Evolutionary conservation across 352 stramenopile genomes (phyloP).

Genomic region (Pythium volutum): DNA sequence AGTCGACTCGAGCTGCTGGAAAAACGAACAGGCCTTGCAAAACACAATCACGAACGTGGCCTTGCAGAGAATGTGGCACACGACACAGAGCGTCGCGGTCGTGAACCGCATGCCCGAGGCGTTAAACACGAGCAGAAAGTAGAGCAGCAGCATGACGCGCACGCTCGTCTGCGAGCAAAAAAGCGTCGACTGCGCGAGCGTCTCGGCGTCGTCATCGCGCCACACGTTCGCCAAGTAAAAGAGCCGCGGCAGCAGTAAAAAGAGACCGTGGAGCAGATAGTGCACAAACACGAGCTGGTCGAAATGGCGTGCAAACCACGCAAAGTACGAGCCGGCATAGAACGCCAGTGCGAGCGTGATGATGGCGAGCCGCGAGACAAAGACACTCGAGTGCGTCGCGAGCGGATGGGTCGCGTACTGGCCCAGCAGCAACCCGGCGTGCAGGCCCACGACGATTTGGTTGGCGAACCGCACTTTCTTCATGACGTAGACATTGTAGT

Average conservation of each 20-base stretch:
- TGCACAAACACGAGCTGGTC: constrained; percentile 46
- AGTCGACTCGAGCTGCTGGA: constrained; percentile 49
- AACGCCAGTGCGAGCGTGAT: constrained; percentile 43
- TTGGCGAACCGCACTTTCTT: constrained; percentile 58
- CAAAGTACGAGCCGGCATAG: constrained; percentile 37
- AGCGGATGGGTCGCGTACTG: constrained; percentile 42
- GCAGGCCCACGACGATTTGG: constrained; percentile 46
- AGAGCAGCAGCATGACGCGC: constrained; percentile 49
- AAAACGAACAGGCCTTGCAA: constrained; percentile 43
- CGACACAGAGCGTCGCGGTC: constrained; percentile 42
- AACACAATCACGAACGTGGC: constrained; percentile 47
- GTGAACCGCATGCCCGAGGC: constrained; percentile 72
- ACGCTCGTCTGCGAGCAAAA: constrained; percentile 63
- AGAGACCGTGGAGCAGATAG: constrained; percentile 49
- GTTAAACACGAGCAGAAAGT: constrained; percentile 57
- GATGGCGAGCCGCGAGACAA: constrained; percentile 38
- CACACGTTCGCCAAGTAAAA: constrained; percentile 36
- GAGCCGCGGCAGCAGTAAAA: constrained; percentile 46
- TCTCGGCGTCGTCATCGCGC: constrained; percentile 24
- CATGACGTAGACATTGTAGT: constrained; percentile 73
- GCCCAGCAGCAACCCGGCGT: constrained; percentile 41
- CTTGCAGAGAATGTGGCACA: constrained; percentile 46
- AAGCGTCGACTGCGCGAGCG: constrained; percentile 26
- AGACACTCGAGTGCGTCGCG: constrained; percentile 29
- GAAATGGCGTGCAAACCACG: constrained; percentile 47